A percentile compares a stretch with the other conserved stretches of the same genome.
These are phyloP conservation scores for Sodiomyces alkalinus DNA, from an alignment of 2,329 filamentous ascomycete genomes.

Conservation along the genomic window DNA sequence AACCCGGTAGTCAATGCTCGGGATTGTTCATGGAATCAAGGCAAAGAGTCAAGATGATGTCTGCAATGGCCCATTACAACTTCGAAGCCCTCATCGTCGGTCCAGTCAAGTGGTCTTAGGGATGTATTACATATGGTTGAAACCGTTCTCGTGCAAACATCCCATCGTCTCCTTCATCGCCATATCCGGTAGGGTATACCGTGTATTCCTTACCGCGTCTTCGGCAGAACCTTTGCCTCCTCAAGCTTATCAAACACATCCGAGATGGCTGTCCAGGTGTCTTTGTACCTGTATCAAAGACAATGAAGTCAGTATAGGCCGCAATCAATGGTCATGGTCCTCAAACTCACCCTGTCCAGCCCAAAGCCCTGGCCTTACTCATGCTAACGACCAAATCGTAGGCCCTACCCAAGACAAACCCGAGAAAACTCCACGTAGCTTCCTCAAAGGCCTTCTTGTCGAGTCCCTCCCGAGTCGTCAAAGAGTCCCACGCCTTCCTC, in stretches of 20 bases:
- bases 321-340: too few relatives aligned
- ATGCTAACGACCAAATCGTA: slow-evolving; percentile 24
- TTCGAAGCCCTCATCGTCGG: slow-evolving; percentile 9
- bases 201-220: slow-evolving; percentile 1
- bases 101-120: too few relatives aligned
- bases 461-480: slow-evolving; percentile 21
- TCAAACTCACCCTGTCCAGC: slow-evolving; percentile 22
- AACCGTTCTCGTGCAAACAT: too few relatives aligned
- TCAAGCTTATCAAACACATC: slow-evolving; percentile 12
- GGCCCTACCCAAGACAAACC: slow-evolving; percentile 25
- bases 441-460: slow-evolving; percentile 21
- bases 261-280: slow-evolving; percentile 15
- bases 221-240: slow-evolving; percentile 11
- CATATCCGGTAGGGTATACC: too few relatives aligned
- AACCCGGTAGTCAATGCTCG: too few relatives aligned
- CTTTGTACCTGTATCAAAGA: slow-evolving; percentile 14
- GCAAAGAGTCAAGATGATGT: too few relatives aligned
- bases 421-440: slow-evolving; percentile 25
- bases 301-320: neutral
- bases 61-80: slow-evolving; percentile 10
- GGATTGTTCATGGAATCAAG: too few relatives aligned
- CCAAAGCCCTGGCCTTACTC: slow-evolving; percentile 26
- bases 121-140: too few relatives aligned
- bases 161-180: too few relatives aligned
- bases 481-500: slow-evolving; percentile 19